phyloP scores from a whole-genome alignment of 1,284 basidiomycete genomes.

The Cryptococcus floricola region DNA sequence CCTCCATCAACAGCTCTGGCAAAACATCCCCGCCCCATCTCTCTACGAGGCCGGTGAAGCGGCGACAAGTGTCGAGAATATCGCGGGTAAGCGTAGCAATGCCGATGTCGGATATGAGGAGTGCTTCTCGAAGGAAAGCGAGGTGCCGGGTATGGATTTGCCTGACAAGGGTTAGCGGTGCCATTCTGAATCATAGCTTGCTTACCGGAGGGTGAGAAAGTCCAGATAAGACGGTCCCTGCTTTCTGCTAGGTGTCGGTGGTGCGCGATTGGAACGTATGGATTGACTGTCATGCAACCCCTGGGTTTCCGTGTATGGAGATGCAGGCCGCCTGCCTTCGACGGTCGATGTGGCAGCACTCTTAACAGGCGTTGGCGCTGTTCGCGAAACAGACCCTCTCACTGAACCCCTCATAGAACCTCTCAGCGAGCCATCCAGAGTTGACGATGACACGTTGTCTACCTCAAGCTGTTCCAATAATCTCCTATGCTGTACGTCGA shows the following conservation, averaged over 20 bases:
- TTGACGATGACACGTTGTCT: neutral
- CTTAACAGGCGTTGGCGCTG: neutral
- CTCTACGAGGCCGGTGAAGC: conserved; percentile 77
- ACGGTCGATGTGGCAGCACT: neutral
- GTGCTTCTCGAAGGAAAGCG: conserved; percentile 72
- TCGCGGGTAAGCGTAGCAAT: conserved; percentile 63
- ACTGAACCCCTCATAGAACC: conserved; percentile 17
- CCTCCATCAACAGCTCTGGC: conserved; percentile 74
- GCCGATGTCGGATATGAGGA: conserved; percentile 65
- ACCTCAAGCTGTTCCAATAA: conserved; percentile 30
- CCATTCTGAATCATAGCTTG: neutral
- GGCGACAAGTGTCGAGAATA: conserved; percentile 74
- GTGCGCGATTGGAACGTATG: conserved; percentile 15
- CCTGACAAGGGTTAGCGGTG: conserved; percentile 15
- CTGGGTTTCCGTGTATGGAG: conserved; percentile 13
- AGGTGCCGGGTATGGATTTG: conserved; percentile 73
- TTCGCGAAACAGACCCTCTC: neutral
- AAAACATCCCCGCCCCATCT: conserved; percentile 89
- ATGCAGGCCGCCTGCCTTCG: conserved; percentile 1
- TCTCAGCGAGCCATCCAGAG: conserved; percentile 6
- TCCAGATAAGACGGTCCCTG: conserved; percentile 56
- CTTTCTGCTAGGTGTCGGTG: conserved; percentile 19
- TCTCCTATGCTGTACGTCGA: conserved; percentile 70
- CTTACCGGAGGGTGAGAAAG: conserved; percentile 71
- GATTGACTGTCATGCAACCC: conserved; percentile 10